Evolutionary conservation across 441 rosid species (phyloP).

Genomic region (Hura crepitans): DNA sequence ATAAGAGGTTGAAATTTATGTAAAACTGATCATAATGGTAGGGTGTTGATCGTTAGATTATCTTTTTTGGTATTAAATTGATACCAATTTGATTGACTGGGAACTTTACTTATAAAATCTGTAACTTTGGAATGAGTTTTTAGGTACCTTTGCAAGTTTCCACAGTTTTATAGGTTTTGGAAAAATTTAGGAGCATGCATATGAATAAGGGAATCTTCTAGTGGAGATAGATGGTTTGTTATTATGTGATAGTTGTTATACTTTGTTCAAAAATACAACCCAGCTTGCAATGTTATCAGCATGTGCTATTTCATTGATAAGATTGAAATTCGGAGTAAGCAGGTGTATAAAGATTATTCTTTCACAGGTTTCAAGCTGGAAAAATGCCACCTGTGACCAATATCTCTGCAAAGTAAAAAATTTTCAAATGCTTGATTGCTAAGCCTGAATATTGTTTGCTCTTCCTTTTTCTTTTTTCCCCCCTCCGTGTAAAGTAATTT

Average conservation of each 20-base stretch:
- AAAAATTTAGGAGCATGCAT: neutral
- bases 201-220: neutral
- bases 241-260: neutral
- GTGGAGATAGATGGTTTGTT: neutral
- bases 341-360: neutral
- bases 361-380: neutral
- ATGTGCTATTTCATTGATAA: neutral
- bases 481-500: neutral
- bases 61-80: neutral
- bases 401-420: neutral
- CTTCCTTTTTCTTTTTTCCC: neutral
- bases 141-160: neutral
- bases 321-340: conserved; percentile 1
- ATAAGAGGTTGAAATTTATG: neutral
- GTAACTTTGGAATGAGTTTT: neutral
- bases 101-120: neutral
- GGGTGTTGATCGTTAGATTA: neutral
- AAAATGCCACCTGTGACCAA: too few relatives aligned
- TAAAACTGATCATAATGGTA: neutral
- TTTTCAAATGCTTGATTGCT: conserved; percentile 3
- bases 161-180: neutral
- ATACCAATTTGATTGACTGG: neutral
- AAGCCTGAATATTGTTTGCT: neutral
- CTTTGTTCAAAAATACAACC: neutral
- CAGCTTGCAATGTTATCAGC: neutral